Conservation (phyloP, 192 early-diverging fungal genomes). For the Backusella tuberculispora region DNA sequence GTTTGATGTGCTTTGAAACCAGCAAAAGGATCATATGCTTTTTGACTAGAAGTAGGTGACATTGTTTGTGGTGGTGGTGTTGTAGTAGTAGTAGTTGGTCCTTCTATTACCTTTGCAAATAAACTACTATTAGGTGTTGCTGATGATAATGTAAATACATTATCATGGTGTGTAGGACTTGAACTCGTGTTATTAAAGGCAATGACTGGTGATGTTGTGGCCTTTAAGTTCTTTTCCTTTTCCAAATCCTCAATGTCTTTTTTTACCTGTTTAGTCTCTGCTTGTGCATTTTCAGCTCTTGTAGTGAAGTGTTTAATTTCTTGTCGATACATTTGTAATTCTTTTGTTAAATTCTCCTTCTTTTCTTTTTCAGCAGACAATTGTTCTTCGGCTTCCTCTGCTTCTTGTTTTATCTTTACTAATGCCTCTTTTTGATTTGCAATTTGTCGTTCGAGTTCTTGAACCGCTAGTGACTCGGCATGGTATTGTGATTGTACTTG, state of each 20-base stretch:
- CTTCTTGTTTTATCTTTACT: conserved; percentile 52
- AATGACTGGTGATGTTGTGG: neutral
- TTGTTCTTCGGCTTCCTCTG: conserved; percentile 52
- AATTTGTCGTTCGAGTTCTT: conserved; percentile 56
- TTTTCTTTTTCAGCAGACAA: conserved; percentile 52
- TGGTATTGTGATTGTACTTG: conserved; percentile 62
- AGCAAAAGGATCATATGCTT: conserved; percentile 29
- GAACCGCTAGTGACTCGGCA: conserved; percentile 54
- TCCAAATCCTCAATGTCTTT: conserved; percentile 13
- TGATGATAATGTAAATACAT: neutral
- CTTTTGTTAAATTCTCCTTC: conserved; percentile 40
- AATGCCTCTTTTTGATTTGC: conserved; percentile 46
- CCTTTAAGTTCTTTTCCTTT: neutral
- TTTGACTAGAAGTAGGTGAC: neutral
- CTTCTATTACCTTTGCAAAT: conserved; percentile 21
- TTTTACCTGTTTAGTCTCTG: conserved; percentile 17
- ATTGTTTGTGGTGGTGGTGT: neutral
- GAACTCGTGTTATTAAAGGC: neutral
- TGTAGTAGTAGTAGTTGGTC: too few relatives aligned
- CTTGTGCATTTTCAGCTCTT: conserved; percentile 16
- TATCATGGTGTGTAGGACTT: neutral
- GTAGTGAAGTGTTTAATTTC: conserved; percentile 22
- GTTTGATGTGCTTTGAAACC: conserved; percentile 9
- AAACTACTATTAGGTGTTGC: neutral
- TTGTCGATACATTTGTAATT: conserved; percentile 22